phyloP scores from a whole-genome alignment of 495 filamentous ascomycete species.

The Ramalina peruviana region DNA sequence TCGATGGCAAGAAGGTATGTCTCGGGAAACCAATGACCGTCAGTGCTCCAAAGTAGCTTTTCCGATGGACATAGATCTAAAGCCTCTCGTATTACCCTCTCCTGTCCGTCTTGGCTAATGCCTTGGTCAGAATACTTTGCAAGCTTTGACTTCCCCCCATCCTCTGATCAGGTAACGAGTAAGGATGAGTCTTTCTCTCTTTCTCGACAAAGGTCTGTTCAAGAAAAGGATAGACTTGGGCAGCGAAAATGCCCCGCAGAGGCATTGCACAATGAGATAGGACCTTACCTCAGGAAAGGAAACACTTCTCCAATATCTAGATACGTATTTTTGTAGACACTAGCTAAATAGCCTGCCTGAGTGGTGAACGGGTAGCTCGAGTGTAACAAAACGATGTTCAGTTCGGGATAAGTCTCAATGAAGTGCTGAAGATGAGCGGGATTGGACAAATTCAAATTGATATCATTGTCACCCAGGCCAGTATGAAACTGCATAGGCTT shows the following conservation, averaged over 20 bases:
- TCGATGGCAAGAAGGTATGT: constrained; percentile 64
- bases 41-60: constrained; percentile 71
- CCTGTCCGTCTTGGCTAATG: constrained; percentile 60
- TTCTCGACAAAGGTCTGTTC: too few relatives aligned
- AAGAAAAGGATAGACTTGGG: too few relatives aligned
- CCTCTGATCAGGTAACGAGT: too few relatives aligned
- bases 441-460: constrained; percentile 53
- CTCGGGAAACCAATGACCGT: constrained; percentile 75
- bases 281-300: constrained; percentile 38
- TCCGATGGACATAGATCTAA: constrained; percentile 62
- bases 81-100: constrained; percentile 55
- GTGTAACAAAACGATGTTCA: constrained; percentile 71
- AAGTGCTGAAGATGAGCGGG: constrained; percentile 65
- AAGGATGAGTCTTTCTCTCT: too few relatives aligned
- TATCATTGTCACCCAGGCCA: constrained; percentile 74
- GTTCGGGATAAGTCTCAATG: constrained; percentile 51
- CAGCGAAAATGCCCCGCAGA: too few relatives aligned
- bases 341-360: constrained; percentile 70
- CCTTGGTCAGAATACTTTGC: too few relatives aligned
- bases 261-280: too few relatives aligned
- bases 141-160: too few relatives aligned
- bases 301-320: constrained; percentile 82
- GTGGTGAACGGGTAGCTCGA: constrained; percentile 74
- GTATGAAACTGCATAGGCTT: constrained; percentile 85
- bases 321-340: constrained; percentile 70